These are phyloP conservation scores for Fabrea salina DNA, from an alignment of 169 alveolate species.

Conservation along the genomic window DNA sequence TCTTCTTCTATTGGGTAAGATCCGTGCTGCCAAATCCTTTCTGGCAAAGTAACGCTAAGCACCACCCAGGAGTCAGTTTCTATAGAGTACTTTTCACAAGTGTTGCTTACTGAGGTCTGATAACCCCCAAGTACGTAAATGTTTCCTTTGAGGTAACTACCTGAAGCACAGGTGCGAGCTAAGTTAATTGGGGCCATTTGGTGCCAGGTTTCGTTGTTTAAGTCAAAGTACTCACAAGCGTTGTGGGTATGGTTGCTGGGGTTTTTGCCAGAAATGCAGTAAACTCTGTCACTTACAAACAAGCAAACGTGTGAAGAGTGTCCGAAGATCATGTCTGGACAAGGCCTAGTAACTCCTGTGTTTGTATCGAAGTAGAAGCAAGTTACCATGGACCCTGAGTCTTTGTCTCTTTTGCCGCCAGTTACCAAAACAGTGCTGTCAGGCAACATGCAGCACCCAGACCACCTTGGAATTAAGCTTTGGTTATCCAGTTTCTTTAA, in stretches of 20 bases:
- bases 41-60: neutral
- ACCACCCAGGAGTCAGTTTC: neutral
- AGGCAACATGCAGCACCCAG: neutral
- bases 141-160: neutral
- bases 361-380: neutral
- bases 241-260: neutral
- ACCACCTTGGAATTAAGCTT: neutral
- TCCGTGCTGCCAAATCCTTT: slow-evolving; percentile 5
- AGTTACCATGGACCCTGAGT: neutral
- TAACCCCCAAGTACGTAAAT: slow-evolving; percentile 19
- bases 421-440: neutral
- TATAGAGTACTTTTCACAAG: neutral
- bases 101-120: neutral
- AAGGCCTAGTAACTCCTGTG: neutral
- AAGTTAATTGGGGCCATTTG: neutral
- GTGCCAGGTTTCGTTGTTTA: neutral
- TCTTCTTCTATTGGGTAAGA: neutral
- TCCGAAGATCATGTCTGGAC: neutral
- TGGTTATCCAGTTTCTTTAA: neutral
- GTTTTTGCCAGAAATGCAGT: slow-evolving; percentile 27
- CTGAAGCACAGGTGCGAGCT: slow-evolving; percentile 31
- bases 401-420: slow-evolving; percentile 17
- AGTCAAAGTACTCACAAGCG: slow-evolving; percentile 2
- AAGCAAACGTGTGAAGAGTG: slow-evolving; percentile 21
- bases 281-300: neutral